Conservation (phyloP, 176 grass and related monocot genomes). For the Avena sativa region DNA sequence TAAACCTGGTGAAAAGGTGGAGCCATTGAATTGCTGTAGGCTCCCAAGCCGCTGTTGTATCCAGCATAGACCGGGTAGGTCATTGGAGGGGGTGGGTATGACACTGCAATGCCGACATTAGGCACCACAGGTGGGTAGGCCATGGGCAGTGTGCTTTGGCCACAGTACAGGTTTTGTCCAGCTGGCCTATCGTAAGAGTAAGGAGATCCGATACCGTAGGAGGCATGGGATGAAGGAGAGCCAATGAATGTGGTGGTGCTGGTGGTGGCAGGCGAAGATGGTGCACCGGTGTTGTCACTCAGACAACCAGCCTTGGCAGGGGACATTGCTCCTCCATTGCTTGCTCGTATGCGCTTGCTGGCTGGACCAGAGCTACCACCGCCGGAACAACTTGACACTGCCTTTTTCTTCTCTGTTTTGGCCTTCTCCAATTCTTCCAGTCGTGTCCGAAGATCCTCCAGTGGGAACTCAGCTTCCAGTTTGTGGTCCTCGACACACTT, state of each 20-base stretch:
- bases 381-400: conserved; percentile 46
- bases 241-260: conserved; percentile 41
- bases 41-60: conserved; percentile 50
- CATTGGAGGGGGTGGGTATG: conserved; percentile 66
- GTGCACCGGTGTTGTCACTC: not conserved
- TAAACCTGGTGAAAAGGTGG: conserved; percentile 70
- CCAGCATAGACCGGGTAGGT: conserved; percentile 51
- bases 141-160: conserved; percentile 51
- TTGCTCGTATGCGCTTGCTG: conserved; percentile 68
- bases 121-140: conserved; percentile 53
- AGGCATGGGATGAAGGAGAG: conserved; percentile 62
- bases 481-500: conserved; percentile 87
- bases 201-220: conserved; percentile 48
- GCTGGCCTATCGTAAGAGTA: conserved; percentile 58
- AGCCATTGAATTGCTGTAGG: conserved; percentile 50
- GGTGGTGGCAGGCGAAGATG: conserved; percentile 44
- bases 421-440: conserved; percentile 75
- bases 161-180: conserved; percentile 60
- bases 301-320: conserved; percentile 36
- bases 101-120: conserved; percentile 44
- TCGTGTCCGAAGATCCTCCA: conserved; percentile 57
- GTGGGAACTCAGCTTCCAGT: conserved; percentile 72
- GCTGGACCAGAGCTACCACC: conserved; percentile 54
- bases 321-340: conserved; percentile 61
- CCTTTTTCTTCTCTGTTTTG: conserved; percentile 66